Conservation (phyloP, 208 protist species). For the Blastocrithidia nonstop region DNA sequence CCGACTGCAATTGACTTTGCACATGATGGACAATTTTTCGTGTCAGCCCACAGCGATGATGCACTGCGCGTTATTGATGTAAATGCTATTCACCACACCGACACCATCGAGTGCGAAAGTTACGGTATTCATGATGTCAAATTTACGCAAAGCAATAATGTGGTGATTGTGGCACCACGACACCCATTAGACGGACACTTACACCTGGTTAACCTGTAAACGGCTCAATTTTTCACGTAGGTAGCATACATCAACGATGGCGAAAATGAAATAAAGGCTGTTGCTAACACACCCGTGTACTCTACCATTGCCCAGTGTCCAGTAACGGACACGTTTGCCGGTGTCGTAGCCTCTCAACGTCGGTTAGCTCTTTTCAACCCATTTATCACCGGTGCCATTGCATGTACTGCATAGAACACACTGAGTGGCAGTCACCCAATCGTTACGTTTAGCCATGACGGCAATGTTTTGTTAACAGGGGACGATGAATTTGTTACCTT, state of each 20-base stretch:
- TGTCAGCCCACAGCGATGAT: conserved; percentile 64
- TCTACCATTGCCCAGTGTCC: conserved; percentile 46
- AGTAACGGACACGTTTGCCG: conserved; percentile 36
- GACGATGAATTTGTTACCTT: conserved; percentile 40
- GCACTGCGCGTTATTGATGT: conserved; percentile 57
- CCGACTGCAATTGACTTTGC: conserved; percentile 63
- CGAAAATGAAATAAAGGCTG: conserved; percentile 13
- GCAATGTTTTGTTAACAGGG: conserved; percentile 28
- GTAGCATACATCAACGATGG: conserved; percentile 55
- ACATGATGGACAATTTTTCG: conserved; percentile 37
- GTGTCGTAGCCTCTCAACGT: conserved; percentile 29
- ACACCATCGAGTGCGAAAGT: conserved; percentile 30
- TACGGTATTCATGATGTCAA: conserved; percentile 44
- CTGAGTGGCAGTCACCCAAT: conserved; percentile 12
- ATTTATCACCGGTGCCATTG: conserved; percentile 57
- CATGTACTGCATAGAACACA: conserved; percentile 21
- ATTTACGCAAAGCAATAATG: conserved; percentile 51
- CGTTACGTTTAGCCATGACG: conserved; percentile 44
- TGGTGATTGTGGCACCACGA: conserved; percentile 51
- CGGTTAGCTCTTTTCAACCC: conserved; percentile 61
- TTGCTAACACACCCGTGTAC: conserved; percentile 48
- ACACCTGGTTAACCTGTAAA: conserved; percentile 57
- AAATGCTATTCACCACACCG: conserved; percentile 16
- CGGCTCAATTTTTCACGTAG: conserved; percentile 39
- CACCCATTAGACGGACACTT: conserved; percentile 59